Percentiles rank a stretch among this genome's conserved stretches.
Conservation (phyloP, 2,329 filamentous ascomycete species). For the Colletotrichum viniferum region DNA sequence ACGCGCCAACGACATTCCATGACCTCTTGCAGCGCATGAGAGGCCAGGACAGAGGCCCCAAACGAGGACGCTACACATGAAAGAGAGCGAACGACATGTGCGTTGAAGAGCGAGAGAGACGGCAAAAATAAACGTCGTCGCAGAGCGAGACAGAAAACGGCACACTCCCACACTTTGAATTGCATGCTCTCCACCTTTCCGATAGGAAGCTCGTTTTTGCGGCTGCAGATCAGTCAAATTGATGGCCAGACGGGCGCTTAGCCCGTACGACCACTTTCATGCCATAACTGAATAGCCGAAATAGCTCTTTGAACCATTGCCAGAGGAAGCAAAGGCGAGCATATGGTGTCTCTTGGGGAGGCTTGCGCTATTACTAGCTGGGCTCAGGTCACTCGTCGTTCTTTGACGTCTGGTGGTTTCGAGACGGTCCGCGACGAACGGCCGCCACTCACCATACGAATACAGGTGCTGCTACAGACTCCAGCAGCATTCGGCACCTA, state of each 20-base stretch:
- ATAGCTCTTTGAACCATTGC: not conserved
- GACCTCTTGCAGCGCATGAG: not conserved
- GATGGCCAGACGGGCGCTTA: constrained; percentile 15
- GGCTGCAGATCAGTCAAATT: constrained; percentile 12
- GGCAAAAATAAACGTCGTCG: not conserved
- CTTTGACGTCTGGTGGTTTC: constrained; percentile 13
- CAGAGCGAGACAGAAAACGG: constrained; percentile 2
- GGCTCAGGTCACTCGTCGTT: not conserved
- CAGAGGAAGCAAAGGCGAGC: constrained; percentile 1
- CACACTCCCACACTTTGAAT: not conserved
- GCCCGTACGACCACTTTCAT: constrained; percentile 1
- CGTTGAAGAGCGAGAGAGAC: not conserved
- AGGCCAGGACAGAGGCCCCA: constrained; percentile 4
- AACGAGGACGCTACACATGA: not conserved
- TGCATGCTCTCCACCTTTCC: not conserved
- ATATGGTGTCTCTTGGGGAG: not conserved
- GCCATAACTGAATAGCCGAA: not conserved
- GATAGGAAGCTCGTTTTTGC: constrained; percentile 3
- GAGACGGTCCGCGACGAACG: constrained; percentile 2
- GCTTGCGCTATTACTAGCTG: not conserved
- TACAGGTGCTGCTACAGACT: not conserved
- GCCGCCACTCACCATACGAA: not conserved
- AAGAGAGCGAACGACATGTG: not conserved
- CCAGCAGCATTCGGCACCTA: no score
- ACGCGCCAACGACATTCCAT: constrained; percentile 20